Percentiles rank a stretch among this genome's conserved stretches.
phyloP scores from a whole-genome alignment of 2,329 filamentous ascomycete genomes.

The Penicillium corylophilum region DNA sequence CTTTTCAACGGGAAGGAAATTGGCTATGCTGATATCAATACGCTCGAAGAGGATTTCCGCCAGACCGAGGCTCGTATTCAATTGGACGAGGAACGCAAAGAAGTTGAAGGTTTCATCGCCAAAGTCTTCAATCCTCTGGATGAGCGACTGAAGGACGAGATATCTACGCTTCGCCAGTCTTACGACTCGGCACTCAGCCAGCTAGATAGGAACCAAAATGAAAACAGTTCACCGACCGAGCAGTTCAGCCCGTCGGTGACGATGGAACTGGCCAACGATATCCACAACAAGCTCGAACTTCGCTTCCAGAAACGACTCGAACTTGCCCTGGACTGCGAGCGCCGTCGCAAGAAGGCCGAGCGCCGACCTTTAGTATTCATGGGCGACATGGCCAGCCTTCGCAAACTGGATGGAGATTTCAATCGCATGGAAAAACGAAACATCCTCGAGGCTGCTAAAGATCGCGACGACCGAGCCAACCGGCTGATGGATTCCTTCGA shows the following conservation, averaged over 20 bases:
- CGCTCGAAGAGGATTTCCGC: constrained; percentile 56
- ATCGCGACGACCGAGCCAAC: constrained; percentile 51
- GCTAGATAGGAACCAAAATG: constrained; percentile 41
- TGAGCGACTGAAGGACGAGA: constrained; percentile 49
- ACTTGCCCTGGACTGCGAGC: constrained; percentile 54
- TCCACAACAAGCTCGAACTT: constrained; percentile 51
- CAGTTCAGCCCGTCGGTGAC: constrained; percentile 42
- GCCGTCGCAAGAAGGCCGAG: constrained; percentile 55
- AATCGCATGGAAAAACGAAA: constrained; percentile 54
- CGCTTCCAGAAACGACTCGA: constrained; percentile 51
- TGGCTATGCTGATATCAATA: constrained; percentile 57
- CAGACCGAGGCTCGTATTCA: constrained; percentile 52
- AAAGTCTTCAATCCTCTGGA: constrained; percentile 54
- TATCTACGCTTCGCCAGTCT: constrained; percentile 49
- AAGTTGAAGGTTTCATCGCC: constrained; percentile 52
- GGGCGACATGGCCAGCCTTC: constrained; percentile 53
- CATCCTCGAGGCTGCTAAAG: constrained; percentile 49
- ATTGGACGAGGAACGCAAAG: constrained; percentile 53
- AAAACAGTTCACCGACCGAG: constrained; percentile 29
- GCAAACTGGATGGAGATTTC: constrained; percentile 49
- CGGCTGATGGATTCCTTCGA: constrained; percentile 53
- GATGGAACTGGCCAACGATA: constrained; percentile 46
- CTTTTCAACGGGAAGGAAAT: constrained; percentile 59
- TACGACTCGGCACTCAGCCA: constrained; percentile 46
- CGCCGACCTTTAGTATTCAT: constrained; percentile 52